phyloP scores from a whole-genome alignment of 352 stramenopile species.

The Thalassiosira exigua region DNA sequence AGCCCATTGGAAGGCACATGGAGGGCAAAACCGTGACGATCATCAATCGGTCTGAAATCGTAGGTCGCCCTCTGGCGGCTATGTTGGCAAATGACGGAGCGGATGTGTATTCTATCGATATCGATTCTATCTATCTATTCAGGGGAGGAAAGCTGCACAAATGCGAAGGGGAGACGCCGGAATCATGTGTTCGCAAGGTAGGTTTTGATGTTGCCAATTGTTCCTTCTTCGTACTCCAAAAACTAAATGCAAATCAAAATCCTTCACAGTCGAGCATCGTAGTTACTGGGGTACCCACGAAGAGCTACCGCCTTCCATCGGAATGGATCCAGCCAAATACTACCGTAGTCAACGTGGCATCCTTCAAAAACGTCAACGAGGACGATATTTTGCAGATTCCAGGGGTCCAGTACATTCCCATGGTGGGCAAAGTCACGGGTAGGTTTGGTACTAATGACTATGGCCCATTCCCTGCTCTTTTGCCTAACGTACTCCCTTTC shows the following conservation, averaged over 20 bases:
- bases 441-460: background rate
- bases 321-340: slow-evolving; percentile 95
- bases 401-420: slow-evolving; percentile 94
- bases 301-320: slow-evolving; percentile 95
- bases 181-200: slow-evolving; percentile 90
- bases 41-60: slow-evolving; percentile 98
- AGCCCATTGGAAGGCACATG: slow-evolving; percentile 68
- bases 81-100: slow-evolving; percentile 98
- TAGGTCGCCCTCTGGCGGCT: slow-evolving; percentile 93
- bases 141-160: slow-evolving; percentile 87
- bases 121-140: slow-evolving; percentile 97
- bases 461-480: no score
- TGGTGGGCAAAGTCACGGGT: slow-evolving; percentile 96
- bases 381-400: slow-evolving; percentile 91
- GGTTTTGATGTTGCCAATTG: slow-evolving; percentile 14
- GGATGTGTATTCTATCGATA: slow-evolving; percentile 96
- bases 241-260: no score
- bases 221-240: slow-evolving; percentile 15
- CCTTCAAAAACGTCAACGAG: slow-evolving; percentile 97
- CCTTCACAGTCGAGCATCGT: slow-evolving; percentile 91
- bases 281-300: slow-evolving; percentile 95
- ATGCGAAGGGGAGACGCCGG: slow-evolving; percentile 88
- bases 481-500: background rate
- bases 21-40: slow-evolving; percentile 93
- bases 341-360: slow-evolving; percentile 97